Percentiles rank a stretch among this genome's conserved stretches.
phyloP scores from a whole-genome alignment of 2,329 filamentous ascomycete genomes.

The Sporothrix variecibatus region DNA sequence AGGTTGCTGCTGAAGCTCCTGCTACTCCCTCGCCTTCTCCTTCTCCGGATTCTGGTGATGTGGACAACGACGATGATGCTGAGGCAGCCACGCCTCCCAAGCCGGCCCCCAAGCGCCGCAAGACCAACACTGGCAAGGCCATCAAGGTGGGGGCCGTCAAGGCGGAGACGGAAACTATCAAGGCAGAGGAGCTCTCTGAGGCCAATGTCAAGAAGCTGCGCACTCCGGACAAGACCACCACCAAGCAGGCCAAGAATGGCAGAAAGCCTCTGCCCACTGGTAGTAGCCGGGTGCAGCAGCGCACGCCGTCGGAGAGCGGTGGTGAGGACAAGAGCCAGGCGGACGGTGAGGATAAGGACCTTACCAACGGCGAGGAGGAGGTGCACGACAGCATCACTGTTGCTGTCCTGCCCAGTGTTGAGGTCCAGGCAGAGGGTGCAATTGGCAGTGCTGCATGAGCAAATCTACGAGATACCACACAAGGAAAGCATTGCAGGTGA shows the following conservation, averaged over 20 bases:
- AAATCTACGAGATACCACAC: background rate
- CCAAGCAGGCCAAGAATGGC: background rate
- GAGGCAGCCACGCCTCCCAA: background rate
- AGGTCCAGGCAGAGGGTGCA: background rate
- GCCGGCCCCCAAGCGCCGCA: constrained; percentile 28
- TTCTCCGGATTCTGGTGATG: background rate
- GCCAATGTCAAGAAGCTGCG: constrained; percentile 12
- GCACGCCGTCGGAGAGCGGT: background rate
- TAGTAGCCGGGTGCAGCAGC: background rate
- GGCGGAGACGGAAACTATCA: background rate
- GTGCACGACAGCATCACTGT: background rate
- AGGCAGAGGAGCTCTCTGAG: background rate
- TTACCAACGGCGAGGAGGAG: background rate
- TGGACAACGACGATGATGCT: background rate
- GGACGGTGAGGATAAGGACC: background rate
- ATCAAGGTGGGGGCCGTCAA: constrained; percentile 3
- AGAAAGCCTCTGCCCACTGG: background rate
- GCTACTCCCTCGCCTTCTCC: background rate
- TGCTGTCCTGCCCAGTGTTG: background rate
- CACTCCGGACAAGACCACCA: background rate
- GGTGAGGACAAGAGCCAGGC: background rate
- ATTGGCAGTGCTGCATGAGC: background rate
- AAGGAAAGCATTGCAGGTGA: background rate
- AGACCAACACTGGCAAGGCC: constrained; percentile 22
- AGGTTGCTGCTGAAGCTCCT: background rate